Evolutionary conservation across 148 eudicot genomes (phyloP), one percentile per base, ranked within the genome.

Genomic region (Rhododendron williamsianum): DNA sequence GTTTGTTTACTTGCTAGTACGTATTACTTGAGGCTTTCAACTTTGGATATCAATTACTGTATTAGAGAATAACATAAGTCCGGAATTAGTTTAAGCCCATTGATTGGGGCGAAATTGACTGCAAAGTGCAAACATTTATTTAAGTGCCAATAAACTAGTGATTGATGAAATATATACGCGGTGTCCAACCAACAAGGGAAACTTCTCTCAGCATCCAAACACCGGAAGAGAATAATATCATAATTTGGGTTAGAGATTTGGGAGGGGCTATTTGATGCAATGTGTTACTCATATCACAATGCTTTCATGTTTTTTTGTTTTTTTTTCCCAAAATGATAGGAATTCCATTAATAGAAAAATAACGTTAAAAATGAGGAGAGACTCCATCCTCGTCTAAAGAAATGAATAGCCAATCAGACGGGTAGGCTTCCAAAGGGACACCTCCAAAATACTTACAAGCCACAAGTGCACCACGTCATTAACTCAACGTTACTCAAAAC

Each of bases 91-190:
- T 76, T 18, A 41, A 76, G 79, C 19, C 49, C 79, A 38, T 21
- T 76, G 80, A 77, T 43, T 43, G 80, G 51, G 80, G 80, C 27
- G 80, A 77, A 43, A 45, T 77, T 77, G 52, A 43, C 6, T 43
- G 80, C 80, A 77, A 41, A 43, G 2, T 43, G 80, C 80, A 77
- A 41, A 43, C 52, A 21, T 77, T 23, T 9, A 45, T 8, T 76
- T 76, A 76, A 19, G 79, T 76, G 41, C 48, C 49, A 76, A 76
- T 33, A 76, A 41, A 6, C 27, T 38, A 51, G 80, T 76, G 80
- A 21, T 76, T 71, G 73, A 25, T 67, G 51, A 41, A 46, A 38
- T 41, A 21, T 19, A 43, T 43, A 6, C 51, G 3, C 41, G 52
- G 51, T 43, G 80, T 45, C 52, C 51, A 41, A 9, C 38, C 51